A percentile compares a stretch with the other conserved stretches of the same genome.
Evolutionary conservation across 1,284 basidiomycete genomes (phyloP).

Genomic region (Cutaneotrichosporon dermatis): DNA sequence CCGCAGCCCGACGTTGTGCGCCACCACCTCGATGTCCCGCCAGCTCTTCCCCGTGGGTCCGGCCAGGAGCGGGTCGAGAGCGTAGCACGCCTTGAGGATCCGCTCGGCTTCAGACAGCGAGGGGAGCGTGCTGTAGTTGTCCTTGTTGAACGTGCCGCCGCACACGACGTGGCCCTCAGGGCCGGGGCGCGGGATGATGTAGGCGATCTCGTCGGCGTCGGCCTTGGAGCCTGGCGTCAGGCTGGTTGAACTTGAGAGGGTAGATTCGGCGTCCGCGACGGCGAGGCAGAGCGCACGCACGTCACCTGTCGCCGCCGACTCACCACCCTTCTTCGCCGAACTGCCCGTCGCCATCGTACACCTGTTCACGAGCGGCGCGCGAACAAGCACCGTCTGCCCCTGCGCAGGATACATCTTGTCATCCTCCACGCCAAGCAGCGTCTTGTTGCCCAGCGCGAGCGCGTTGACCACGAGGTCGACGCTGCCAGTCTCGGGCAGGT

Average conservation of each 20-base stretch:
- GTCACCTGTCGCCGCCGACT: not conserved
- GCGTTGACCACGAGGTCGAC: conserved; percentile 52
- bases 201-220: conserved; percentile 19
- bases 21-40: conserved; percentile 53
- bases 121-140: conserved; percentile 39
- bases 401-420: conserved; percentile 41
- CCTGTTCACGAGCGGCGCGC: conserved; percentile 31
- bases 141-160: conserved; percentile 40
- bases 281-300: conserved; percentile 1
- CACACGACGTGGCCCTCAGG: conserved; percentile 44
- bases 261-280: not conserved
- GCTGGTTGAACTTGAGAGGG: not conserved
- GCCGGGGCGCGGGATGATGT: conserved; percentile 51
- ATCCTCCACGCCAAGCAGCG: conserved; percentile 45
- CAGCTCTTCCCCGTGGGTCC: conserved; percentile 34
- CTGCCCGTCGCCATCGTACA: conserved; percentile 22
- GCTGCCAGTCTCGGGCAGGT: conserved; percentile 26
- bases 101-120: conserved; percentile 34
- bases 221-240: not conserved
- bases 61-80: conserved; percentile 45
- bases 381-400: conserved; percentile 46
- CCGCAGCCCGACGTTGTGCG: conserved; percentile 65
- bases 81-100: conserved; percentile 47
- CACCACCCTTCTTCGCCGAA: conserved; percentile 1
- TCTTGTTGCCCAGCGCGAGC: conserved; percentile 45